Percentiles rank a stretch among this genome's conserved stretches.
phyloP scores from a whole-genome alignment of 768 basidiomycete genomes.

The Leccinellum albellum region DNA sequence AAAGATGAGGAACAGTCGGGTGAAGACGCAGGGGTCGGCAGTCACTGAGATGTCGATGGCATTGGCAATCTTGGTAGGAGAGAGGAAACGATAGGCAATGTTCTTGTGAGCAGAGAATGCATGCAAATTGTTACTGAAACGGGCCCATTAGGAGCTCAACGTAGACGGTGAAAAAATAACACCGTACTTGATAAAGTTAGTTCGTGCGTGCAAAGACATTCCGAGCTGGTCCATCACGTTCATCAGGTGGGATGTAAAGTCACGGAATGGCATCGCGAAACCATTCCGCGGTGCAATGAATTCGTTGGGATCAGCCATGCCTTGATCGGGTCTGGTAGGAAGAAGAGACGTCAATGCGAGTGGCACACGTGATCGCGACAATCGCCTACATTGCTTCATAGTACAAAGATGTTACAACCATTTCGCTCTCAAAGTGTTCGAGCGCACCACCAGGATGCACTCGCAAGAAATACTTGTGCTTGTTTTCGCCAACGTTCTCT shows the following conservation, averaged over 20 bases:
- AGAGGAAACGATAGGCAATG: slow-evolving; percentile 86
- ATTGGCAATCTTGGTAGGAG: slow-evolving; percentile 72
- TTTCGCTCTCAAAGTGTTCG: slow-evolving; percentile 82
- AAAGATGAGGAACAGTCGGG: slow-evolving; percentile 82
- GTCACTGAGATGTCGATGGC: slow-evolving; percentile 89
- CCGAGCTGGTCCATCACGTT: slow-evolving; percentile 82
- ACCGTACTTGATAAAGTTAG: slow-evolving; percentile 74
- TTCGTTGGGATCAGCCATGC: slow-evolving; percentile 72
- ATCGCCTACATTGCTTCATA: slow-evolving; percentile 76
- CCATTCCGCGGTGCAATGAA: slow-evolving; percentile 81
- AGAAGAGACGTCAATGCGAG: slow-evolving; percentile 1
- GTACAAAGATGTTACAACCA: slow-evolving; percentile 75
- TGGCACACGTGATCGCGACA: neutral
- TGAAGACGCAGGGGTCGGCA: slow-evolving; percentile 75
- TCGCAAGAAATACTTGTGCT: slow-evolving; percentile 78
- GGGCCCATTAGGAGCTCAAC: neutral
- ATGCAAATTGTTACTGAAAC: slow-evolving; percentile 66
- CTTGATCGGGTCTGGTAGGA: slow-evolving; percentile 64
- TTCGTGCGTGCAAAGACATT: slow-evolving; percentile 77
- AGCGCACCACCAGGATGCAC: slow-evolving; percentile 83
- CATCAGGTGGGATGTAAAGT: slow-evolving; percentile 78
- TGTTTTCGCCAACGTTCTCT: slow-evolving; percentile 61
- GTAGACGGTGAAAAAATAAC: neutral
- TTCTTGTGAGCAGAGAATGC: slow-evolving; percentile 76
- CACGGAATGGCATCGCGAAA: slow-evolving; percentile 77